Percentiles rank a stretch among this genome's conserved stretches.
Conservation (phyloP, 208 protist species). For the Willaertia magna region DNA sequence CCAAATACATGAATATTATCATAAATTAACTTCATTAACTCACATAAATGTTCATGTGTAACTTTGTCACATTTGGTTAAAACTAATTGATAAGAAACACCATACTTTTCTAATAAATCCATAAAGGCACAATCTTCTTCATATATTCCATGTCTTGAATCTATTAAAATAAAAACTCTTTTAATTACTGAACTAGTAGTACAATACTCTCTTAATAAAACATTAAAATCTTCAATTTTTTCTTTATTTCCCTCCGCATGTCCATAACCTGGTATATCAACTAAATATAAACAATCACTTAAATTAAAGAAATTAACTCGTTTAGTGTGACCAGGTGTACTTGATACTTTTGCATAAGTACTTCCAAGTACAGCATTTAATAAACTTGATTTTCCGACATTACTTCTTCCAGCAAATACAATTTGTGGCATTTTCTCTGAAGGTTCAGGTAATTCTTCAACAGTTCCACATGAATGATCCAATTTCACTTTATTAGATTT, state of each 20-base stretch:
- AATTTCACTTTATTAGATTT: background rate
- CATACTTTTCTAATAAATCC: background rate
- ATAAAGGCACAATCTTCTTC: background rate
- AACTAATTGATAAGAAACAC: background rate
- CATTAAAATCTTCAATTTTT: background rate
- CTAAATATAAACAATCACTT: background rate
- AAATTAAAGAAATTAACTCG: background rate
- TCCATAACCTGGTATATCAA: constrained; percentile 15
- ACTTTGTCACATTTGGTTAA: background rate
- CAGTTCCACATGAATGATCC: background rate
- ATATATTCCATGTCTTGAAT: background rate
- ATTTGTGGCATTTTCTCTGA: background rate
- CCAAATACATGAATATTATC: background rate
- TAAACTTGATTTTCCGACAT: constrained; percentile 10
- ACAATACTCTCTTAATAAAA: background rate
- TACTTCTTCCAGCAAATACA: constrained; percentile 3
- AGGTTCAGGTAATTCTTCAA: background rate
- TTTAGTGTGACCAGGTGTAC: background rate
- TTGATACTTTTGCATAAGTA: background rate
- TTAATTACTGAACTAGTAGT: background rate
- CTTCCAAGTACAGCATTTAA: background rate
- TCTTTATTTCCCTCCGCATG: background rate
- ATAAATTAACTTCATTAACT: background rate
- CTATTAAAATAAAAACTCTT: background rate
- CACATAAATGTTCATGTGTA: background rate